Evolutionary conservation across 1,284 basidiomycete genomes (phyloP), one percentile per base, ranked within the genome.

Genomic region (Anthracocystis panici-leucophaei): DNA sequence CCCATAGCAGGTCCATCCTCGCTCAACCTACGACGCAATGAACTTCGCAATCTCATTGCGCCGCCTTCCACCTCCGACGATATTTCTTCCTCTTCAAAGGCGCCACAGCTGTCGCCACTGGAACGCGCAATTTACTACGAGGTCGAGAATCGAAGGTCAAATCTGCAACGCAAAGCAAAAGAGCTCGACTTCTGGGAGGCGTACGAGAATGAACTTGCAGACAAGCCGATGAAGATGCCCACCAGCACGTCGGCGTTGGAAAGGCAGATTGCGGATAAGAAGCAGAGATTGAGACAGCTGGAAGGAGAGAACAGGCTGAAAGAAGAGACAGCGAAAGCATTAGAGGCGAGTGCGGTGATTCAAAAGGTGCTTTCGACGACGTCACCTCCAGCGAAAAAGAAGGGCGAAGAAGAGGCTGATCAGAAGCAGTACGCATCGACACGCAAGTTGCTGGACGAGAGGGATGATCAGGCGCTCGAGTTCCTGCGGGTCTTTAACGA

Each of bases 101-200:
- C 42, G 9, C 49, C 31, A 3, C 57, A 54, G n/a, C 58, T 76
- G 0, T 68, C 74, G 2, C 70, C 75, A 6, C 54, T 77, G 8
- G 75, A 77, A 53, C 57, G 75, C 6, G 75, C 75, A 1, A 61
- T 73, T 25, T 64, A 69, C 61, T 64, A 77, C 46, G 70, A 77
- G 46, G 60, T 73, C 5, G 65, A 72, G 44, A 58, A 50, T 18
- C 45, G 75, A 10, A 40, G 75, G 18, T 20, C 46, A 14, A 41
- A 49, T 4, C 63, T 77, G 2, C 11, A 56, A 1, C 60, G 67
- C 33, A 69, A 65, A 31, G 21, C 58, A 16, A 62, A 58, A 16
- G 70, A 77, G 57, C 53, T 73, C 48, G 70, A 63, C 23, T 77
- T 77, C 42, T 77, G 75, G 75, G 63, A 73, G n/a, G 65, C 60